Percentiles rank a stretch among this genome's conserved stretches.
Conservation (phyloP, 208 protist species). For the Entamoeba invadens region DNA sequence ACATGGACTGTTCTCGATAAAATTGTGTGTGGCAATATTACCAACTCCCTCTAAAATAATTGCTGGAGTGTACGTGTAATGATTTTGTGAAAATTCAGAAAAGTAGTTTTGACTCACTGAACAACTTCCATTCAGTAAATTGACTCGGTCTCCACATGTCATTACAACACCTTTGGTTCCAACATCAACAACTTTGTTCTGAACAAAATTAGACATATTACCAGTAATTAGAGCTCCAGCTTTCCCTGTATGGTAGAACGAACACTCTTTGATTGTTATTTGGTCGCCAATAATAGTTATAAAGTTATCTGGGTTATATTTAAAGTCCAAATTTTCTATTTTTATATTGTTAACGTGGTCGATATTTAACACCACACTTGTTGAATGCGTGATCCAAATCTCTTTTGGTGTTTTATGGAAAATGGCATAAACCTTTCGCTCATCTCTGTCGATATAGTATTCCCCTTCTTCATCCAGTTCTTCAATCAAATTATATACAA, state of each 20-base stretch:
- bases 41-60: background rate
- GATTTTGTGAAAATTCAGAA: background rate
- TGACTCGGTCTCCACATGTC: background rate
- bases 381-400: background rate
- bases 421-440: background rate
- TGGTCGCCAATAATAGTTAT: background rate
- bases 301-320: background rate
- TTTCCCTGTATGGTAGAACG: background rate
- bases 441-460: background rate
- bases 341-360: background rate
- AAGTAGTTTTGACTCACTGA: background rate
- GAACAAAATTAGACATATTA: background rate
- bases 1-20: background rate
- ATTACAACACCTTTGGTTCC: background rate
- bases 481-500: background rate
- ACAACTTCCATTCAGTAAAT: background rate
- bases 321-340: background rate
- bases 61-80: background rate
- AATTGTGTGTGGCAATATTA: background rate
- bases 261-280: background rate
- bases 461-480: background rate
- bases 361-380: background rate
- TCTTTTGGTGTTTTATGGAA: background rate
- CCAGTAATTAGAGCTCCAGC: background rate
- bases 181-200: background rate